These are phyloP conservation scores for Chlorella sp. DNA, from an alignment of 139 green algal genomes.

Conservation along the genomic window DNA sequence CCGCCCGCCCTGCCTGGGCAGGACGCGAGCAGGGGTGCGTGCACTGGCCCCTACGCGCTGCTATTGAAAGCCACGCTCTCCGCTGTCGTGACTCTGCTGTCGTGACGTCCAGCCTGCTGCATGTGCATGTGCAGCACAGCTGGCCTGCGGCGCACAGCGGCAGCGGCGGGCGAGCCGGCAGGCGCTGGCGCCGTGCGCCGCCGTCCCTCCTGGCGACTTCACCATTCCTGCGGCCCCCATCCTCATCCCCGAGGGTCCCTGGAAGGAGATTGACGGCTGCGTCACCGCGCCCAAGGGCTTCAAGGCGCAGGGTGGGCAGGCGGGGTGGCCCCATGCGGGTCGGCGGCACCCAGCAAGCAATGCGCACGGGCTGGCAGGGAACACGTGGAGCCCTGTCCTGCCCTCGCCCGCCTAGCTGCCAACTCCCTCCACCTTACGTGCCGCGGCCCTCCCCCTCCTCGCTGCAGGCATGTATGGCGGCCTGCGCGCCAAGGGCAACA, in stretches of 20 bases:
- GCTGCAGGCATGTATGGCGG: slow-evolving; percentile 80
- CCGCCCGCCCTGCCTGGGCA: too few relatives aligned
- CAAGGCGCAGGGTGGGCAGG: slow-evolving; percentile 65
- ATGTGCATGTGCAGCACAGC: not conserved
- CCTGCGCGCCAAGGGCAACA: slow-evolving; percentile 79
- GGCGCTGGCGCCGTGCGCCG: not conserved
- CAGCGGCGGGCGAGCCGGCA: too few relatives aligned
- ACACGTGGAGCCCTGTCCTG: not conserved
- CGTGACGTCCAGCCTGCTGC: too few relatives aligned
- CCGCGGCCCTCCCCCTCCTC: not conserved
- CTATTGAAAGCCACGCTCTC: too few relatives aligned
- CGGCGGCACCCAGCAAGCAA: not conserved
- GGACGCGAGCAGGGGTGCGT: too few relatives aligned
- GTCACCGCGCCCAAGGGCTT: slow-evolving; percentile 90
- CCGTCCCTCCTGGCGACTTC: slow-evolving; percentile 53
- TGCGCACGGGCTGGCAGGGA: not conserved
- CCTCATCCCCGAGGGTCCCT: slow-evolving; percentile 88
- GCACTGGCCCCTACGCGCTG: too few relatives aligned
- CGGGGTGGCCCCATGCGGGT: not conserved
- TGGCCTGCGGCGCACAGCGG: not conserved
- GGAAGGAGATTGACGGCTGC: slow-evolving; percentile 83
- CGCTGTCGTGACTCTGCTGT: too few relatives aligned
- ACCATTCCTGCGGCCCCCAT: slow-evolving; percentile 83
- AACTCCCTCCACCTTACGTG: not conserved
- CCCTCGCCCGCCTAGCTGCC: not conserved